phyloP scores from a whole-genome alignment of 1,284 basidiomycete species.

The Paramarasmius palmivorus region DNA sequence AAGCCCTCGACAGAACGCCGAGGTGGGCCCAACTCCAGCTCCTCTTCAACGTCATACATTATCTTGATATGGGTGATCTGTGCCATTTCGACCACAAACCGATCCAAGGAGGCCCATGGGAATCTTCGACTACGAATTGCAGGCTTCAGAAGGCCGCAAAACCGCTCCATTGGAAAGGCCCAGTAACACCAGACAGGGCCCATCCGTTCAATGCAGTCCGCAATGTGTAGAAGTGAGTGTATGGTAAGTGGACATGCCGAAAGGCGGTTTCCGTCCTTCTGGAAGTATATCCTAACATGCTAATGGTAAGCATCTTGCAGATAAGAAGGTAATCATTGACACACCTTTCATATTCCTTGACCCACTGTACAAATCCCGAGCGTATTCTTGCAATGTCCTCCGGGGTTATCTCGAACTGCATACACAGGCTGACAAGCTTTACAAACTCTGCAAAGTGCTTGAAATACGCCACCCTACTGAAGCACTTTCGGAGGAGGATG shows the following conservation, averaged over 20 bases:
- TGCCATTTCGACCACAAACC: conserved; percentile 24
- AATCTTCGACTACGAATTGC: conserved; percentile 27
- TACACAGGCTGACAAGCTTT: conserved; percentile 25
- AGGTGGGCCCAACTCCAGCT: too few relatives aligned
- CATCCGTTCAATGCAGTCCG: conserved; percentile 27
- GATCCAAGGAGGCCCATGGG: conserved; percentile 28
- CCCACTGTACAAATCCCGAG: conserved; percentile 29
- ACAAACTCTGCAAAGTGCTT: conserved; percentile 33
- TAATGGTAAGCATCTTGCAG: not conserved
- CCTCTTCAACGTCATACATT: too few relatives aligned
- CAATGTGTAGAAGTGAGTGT: conserved; percentile 30
- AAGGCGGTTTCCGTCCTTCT: conserved; percentile 21
- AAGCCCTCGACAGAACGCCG: too few relatives aligned
- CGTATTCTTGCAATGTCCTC: conserved; percentile 25
- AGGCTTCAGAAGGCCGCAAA: conserved; percentile 27
- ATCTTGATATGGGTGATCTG: conserved; percentile 29
- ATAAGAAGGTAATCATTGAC: not conserved
- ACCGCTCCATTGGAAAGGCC: conserved; percentile 41
- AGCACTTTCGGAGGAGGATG: conserved; percentile 25
- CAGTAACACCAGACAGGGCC: conserved; percentile 45
- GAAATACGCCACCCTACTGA: conserved; percentile 28
- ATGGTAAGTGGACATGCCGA: conserved; percentile 27
- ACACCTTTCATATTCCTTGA: conserved; percentile 33
- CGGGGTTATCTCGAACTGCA: conserved; percentile 28
- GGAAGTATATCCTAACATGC: conserved; percentile 32